A percentile compares a stretch with the other conserved stretches of the same genome.
Evolutionary conservation across 1,139 yeast genomes (phyloP).

Genomic region (Lodderomyces elongisporus): DNA sequence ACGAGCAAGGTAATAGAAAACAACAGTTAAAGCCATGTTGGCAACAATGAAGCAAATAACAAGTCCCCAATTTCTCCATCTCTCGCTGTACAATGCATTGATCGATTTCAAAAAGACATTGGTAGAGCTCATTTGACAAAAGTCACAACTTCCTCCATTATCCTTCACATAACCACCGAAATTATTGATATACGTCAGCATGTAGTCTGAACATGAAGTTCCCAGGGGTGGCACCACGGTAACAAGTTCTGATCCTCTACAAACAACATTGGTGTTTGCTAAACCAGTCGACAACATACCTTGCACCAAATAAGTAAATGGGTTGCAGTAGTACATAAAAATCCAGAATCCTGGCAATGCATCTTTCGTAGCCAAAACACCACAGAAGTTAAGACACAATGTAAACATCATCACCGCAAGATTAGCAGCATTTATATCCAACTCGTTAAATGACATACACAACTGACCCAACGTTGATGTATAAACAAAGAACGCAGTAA

Average conservation of each 20-base stretch:
- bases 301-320: slow-evolving; percentile 56
- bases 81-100: slow-evolving; percentile 39
- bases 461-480: slow-evolving; percentile 35
- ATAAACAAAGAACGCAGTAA: slow-evolving; percentile 34
- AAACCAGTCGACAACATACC: slow-evolving; percentile 34
- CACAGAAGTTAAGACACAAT: slow-evolving; percentile 31
- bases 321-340: slow-evolving; percentile 38
- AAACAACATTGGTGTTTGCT: slow-evolving; percentile 21
- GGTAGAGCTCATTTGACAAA: slow-evolving; percentile 48
- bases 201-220: slow-evolving; percentile 49
- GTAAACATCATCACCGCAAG: slow-evolving; percentile 23
- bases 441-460: slow-evolving; percentile 34
- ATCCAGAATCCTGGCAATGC: slow-evolving; percentile 34
- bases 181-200: slow-evolving; percentile 38
- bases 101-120: slow-evolving; percentile 46
- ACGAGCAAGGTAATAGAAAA: slow-evolving; percentile 69
- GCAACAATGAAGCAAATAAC: slow-evolving; percentile 44
- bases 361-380: slow-evolving; percentile 24
- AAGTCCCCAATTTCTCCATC: slow-evolving; percentile 72
- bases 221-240: slow-evolving; percentile 42
- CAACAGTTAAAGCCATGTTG: slow-evolving; percentile 47
- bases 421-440: slow-evolving; percentile 38
- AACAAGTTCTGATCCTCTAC: slow-evolving; percentile 23
- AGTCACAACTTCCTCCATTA: slow-evolving; percentile 46
- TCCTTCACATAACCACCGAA: slow-evolving; percentile 45